Base-by-base conservation (phyloP, 2,329 filamentous ascomycete genomes). In the Exserohilum rostratum region DNA sequence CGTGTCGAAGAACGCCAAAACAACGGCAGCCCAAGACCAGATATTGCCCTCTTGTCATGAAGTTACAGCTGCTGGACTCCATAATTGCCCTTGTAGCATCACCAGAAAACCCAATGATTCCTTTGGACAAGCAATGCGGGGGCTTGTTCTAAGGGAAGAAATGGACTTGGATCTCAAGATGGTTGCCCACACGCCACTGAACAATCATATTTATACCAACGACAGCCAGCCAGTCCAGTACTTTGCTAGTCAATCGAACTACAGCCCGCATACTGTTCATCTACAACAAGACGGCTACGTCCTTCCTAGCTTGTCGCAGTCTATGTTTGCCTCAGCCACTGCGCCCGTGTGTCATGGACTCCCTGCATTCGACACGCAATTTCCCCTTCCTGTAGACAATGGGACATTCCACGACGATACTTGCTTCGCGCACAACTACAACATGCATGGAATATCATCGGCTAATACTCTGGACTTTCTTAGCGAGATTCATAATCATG, bases 161-260 rank as follows among this genome's bases (percentile, higher is more conserved):
- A 34, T 46, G 46, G 50, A 58, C 13, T n/a, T 52, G n/a, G 53
- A 68, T 25, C 35, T 52, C 42, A 62, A 63, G 38, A 44, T 42
- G 30, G 30, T 34, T 15, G 37, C 40, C n/a, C 46, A 18, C 10
- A 29, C 47, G 2, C 46, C 55, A 22, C 56, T 47, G 13, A 30
- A 51, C 2, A 40, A 54, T 12, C 50, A 47, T 1, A 20, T 18
- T 7, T 18, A 47, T 42, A 40, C 6, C 30, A 54, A 15, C 29
- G 43, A 43, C 45, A 42, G 30, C 25, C 51, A 55, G 34, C 18
- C 54, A n/a, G 25, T 60, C 35, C 55, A 53, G 6, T 63, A 50
- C 15, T 29, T 45, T 34, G 4, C 38, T 31, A 31, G 35, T 40
- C 43, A 54, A 3, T 6, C 48, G 5, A 25, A 22, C 13, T 63